Conservation (phyloP, 768 basidiomycete genomes). For the Auricularia sp. region DNA sequence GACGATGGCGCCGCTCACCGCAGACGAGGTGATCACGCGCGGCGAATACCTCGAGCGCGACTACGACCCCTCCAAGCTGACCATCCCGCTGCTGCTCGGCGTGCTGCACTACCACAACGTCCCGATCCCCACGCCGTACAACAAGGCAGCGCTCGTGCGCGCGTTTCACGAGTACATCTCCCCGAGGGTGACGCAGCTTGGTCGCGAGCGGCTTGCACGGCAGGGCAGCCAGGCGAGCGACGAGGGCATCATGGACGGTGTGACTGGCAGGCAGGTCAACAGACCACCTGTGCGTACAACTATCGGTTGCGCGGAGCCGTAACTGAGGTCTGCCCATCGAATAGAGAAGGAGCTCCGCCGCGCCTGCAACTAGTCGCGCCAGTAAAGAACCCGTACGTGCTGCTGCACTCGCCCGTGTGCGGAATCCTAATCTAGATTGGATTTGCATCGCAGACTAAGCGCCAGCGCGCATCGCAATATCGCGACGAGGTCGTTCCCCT, state of each 20-base stretch:
- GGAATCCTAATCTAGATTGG: background rate
- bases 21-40: slow-evolving; percentile 59
- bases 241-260: slow-evolving; percentile 71
- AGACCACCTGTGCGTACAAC: background rate
- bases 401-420: background rate
- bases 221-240: slow-evolving; percentile 68
- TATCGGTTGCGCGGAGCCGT: background rate
- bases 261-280: slow-evolving; percentile 63
- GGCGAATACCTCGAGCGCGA: slow-evolving; percentile 74
- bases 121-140: slow-evolving; percentile 61
- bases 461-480: background rate
- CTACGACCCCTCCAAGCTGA: slow-evolving; percentile 64
- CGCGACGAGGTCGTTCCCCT: background rate
- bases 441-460: background rate
- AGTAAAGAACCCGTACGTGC: background rate
- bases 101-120: slow-evolving; percentile 69
- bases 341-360: background rate
- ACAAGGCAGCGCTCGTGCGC: slow-evolving; percentile 66
- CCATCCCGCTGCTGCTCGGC: slow-evolving; percentile 72
- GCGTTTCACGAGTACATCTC: slow-evolving; percentile 73
- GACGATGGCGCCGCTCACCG: slow-evolving; percentile 63
- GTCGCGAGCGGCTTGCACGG: slow-evolving; percentile 52
- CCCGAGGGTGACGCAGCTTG: slow-evolving; percentile 43
- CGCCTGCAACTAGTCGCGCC: background rate
- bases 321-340: background rate